Percentiles rank a stretch among this genome's conserved stretches.
phyloP scores from a whole-genome alignment of 768 basidiomycete genomes.

The Clavulina sp. region DNA sequence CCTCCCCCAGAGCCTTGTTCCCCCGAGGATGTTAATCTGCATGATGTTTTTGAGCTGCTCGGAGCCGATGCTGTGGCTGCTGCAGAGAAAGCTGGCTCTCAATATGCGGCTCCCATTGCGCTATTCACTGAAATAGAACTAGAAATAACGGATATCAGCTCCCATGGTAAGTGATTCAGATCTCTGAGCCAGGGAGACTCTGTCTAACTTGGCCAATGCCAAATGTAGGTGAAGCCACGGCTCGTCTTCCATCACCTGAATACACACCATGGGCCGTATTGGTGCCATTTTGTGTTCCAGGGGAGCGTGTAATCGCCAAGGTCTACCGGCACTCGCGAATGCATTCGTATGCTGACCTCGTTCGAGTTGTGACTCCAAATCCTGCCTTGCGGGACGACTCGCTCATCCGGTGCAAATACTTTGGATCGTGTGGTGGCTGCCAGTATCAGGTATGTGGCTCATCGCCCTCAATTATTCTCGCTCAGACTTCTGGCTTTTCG shows the following conservation, averaged over 20 bases:
- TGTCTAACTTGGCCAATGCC: not conserved
- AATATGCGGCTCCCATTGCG: constrained; percentile 42
- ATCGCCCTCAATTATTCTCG: too few relatives aligned
- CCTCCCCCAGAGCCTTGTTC: constrained; percentile 44
- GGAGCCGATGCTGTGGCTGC: constrained; percentile 39
- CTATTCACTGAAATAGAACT: constrained; percentile 48
- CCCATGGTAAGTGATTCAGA: constrained; percentile 31
- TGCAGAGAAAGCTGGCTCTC: constrained; percentile 29
- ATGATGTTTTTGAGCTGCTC: constrained; percentile 50
- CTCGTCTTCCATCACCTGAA: constrained; percentile 28
- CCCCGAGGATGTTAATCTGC: constrained; percentile 54
- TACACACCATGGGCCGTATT: constrained; percentile 61
- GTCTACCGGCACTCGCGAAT: constrained; percentile 55
- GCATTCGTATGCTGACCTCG: constrained; percentile 59
- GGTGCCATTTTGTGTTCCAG: constrained; percentile 70
- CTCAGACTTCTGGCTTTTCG: not conserved
- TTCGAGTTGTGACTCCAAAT: constrained; percentile 50
- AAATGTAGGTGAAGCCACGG: constrained; percentile 47
- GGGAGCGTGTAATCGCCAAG: constrained; percentile 56
- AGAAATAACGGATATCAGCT: constrained; percentile 43
- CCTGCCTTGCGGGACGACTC: constrained; percentile 42
- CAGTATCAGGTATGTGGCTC: constrained; percentile 70
- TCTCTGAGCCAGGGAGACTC: not conserved
- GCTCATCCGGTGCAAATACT: constrained; percentile 65
- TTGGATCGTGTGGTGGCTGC: constrained; percentile 79